These are phyloP conservation scores for Gymnopus androsaceus DNA, from an alignment of 1,284 basidiomycete genomes.

Conservation along the genomic window DNA sequence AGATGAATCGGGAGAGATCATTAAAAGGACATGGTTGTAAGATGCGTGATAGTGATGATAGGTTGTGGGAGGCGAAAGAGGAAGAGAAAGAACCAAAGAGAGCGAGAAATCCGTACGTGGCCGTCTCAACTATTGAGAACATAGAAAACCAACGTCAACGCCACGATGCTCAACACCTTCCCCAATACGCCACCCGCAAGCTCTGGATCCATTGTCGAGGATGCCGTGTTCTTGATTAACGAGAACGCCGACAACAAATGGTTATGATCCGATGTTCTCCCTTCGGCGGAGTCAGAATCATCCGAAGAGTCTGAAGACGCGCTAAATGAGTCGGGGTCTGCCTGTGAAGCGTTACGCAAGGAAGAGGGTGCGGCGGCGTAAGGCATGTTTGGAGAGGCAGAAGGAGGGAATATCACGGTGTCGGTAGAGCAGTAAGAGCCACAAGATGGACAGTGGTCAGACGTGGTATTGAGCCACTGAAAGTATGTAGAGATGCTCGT, in stretches of 20 bases:
- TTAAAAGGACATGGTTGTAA: too few relatives aligned
- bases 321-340: background rate
- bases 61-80: background rate
- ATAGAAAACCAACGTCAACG: slow-evolving; percentile 3
- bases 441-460: background rate
- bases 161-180: background rate
- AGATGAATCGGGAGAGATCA: too few relatives aligned
- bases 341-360: background rate
- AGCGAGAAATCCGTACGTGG: background rate
- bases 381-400: too few relatives aligned
- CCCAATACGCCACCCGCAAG: background rate
- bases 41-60: background rate
- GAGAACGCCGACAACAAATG: background rate
- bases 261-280: background rate
- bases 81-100: background rate
- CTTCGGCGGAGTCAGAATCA: background rate
- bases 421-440: background rate
- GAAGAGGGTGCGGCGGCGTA: background rate
- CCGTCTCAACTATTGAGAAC: background rate
- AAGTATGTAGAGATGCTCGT: background rate
- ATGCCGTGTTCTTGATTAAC: too few relatives aligned
- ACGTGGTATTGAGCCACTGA: background rate
- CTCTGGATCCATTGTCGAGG: background rate
- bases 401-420: background rate
- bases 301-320: background rate